Conservation (phyloP, 2,329 filamentous ascomycete genomes). For the Cladophialophora yegresii region DNA sequence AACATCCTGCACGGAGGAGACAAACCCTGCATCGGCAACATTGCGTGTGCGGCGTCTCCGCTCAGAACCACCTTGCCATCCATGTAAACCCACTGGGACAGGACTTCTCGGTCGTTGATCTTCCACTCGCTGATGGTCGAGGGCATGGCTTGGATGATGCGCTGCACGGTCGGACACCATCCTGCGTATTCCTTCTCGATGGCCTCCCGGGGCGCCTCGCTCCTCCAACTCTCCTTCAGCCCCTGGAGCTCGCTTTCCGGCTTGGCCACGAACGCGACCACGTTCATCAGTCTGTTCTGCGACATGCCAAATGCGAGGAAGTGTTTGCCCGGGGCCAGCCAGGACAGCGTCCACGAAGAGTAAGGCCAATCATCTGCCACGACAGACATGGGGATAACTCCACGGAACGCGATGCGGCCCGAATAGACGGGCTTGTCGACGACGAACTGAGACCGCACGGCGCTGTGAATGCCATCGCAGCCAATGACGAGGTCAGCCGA, state of each 20-base stretch:
- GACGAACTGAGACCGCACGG: slow-evolving; percentile 12
- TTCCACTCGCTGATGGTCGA: slow-evolving; percentile 13
- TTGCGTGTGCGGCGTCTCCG: slow-evolving; percentile 14
- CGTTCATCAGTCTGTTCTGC: slow-evolving; percentile 16
- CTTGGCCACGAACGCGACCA: slow-evolving; percentile 16
- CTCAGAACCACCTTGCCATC: slow-evolving; percentile 12
- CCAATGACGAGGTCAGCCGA: slow-evolving; percentile 15
- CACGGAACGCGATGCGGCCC: slow-evolving; percentile 8
- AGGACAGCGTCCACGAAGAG: slow-evolving; percentile 13
- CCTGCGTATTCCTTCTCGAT: slow-evolving; percentile 18
- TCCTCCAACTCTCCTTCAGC: slow-evolving; percentile 17
- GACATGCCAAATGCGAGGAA: slow-evolving; percentile 15
- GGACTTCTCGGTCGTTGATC: slow-evolving; percentile 11
- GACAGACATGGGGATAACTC: slow-evolving; percentile 9
- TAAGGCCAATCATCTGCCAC: slow-evolving; percentile 10
- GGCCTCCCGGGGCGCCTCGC: slow-evolving; percentile 11
- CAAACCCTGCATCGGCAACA: slow-evolving; percentile 17
- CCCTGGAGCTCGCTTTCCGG: slow-evolving; percentile 13
- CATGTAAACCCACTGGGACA: slow-evolving; percentile 17
- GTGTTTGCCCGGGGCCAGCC: slow-evolving; percentile 10
- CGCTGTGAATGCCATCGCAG: slow-evolving; percentile 13
- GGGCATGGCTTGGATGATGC: slow-evolving; percentile 12
- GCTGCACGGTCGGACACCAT: slow-evolving; percentile 13
- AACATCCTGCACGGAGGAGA: not conserved
- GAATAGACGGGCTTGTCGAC: slow-evolving; percentile 16